phyloP scores from a whole-genome alignment of 2,329 filamentous ascomycete genomes.

The Penicillium hordei region DNA sequence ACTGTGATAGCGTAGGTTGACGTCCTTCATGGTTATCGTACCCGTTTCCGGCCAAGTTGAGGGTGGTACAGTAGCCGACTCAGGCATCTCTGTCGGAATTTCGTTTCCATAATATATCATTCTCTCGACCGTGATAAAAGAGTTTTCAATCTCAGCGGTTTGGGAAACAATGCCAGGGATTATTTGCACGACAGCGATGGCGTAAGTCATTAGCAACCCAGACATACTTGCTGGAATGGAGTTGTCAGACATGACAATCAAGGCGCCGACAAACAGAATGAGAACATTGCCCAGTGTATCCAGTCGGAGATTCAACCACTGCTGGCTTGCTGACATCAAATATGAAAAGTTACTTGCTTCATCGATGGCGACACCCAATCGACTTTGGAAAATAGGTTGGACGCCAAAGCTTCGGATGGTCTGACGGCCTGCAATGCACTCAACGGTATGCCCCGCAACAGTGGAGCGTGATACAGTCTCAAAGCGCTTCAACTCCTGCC shows the following conservation, averaged over 20 bases:
- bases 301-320: neutral
- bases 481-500: neutral
- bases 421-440: neutral
- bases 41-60: neutral
- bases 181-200: neutral
- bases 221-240: neutral
- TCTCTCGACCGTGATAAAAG: neutral
- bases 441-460: neutral
- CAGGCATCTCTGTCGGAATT: neutral
- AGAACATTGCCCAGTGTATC: neutral
- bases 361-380: neutral
- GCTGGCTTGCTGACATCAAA: neutral
- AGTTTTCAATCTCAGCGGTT: neutral
- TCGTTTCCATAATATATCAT: neutral
- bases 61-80: neutral
- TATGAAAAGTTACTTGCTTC: neutral
- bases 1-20: neutral
- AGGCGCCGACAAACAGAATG: neutral
- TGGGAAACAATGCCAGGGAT: neutral
- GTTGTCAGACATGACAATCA: neutral
- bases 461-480: neutral
- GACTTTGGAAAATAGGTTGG: neutral
- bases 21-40: neutral
- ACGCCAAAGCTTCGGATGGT: neutral
- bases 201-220: neutral